These are phyloP conservation scores for Sicyos edulis DNA, from an alignment of 306 rosid genomes.

Conservation along the genomic window DNA sequence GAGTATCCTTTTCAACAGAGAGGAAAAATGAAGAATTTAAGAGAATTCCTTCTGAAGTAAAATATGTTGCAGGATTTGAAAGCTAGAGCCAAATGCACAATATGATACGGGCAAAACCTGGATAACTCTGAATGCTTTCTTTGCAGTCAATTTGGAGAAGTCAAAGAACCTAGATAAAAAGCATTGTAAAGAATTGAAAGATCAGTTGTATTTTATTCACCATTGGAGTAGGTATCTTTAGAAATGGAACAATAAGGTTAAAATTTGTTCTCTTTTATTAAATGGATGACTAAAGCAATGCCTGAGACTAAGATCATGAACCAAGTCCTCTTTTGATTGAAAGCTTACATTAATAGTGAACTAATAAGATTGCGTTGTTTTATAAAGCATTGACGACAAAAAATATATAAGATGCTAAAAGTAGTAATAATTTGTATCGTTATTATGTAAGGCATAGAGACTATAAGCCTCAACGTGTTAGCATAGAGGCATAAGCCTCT, in stretches of 20 bases:
- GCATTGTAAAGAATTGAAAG: neutral
- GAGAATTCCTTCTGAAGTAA: conserved; percentile 9
- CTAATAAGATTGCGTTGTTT: no score
- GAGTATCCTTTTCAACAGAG: conserved; percentile 63
- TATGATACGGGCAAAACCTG: conserved; percentile 49
- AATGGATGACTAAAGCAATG: no score
- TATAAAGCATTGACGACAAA: no score
- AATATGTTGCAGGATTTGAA: conserved; percentile 22
- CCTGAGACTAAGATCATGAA: no score
- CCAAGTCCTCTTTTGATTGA: no score
- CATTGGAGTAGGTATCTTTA: conserved; percentile 1
- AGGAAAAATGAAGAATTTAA: neutral
- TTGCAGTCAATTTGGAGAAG: conserved; percentile 70
- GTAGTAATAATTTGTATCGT: no score
- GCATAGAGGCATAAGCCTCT: no score
- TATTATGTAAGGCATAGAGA: no score
- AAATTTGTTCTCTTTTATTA: no score
- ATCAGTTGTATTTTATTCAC: conserved; percentile 3
- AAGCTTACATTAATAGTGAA: no score
- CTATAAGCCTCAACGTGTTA: no score
- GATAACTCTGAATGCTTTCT: conserved; percentile 85
- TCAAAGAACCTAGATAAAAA: conserved; percentile 67
- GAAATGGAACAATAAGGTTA: neutral
- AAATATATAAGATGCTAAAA: no score
- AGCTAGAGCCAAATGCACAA: conserved; percentile 21